Base-by-base conservation (phyloP, 2,329 filamentous ascomycete species). In the Talaromyces sp. region DNA sequence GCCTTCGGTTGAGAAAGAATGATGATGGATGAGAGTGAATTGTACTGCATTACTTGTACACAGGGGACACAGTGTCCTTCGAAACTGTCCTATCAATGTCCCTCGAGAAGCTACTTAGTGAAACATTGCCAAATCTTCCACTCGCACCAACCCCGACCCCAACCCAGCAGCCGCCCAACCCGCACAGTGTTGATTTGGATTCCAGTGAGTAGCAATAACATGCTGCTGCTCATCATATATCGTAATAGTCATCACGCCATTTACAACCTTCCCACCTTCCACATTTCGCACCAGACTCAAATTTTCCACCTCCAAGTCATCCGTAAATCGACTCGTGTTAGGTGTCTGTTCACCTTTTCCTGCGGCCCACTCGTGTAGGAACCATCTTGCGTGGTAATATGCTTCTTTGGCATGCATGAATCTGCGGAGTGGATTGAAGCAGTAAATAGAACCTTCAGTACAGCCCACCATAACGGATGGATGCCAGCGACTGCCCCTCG, bases 121-220 rank as follows among this genome's bases (percentile, higher is more conserved):
- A 60, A 63, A 72, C 54, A 74, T 69, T 0, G 86, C 86, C 23
- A 91, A 72, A 69, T 91, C 87, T 79, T 88, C 84, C 21, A 91
- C 79, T 65, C 85, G 82, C 48, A 91, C 79, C 64, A 91, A 72
- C 0, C 88, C 88, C 31, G 86, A 89, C 0, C 82, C 88, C 81
- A 88, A 82, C 0, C 85, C 86, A 3, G 83, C 84, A 9, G 86
- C 86, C 2, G 85, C 86, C 87, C 88, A 89, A 67, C 83, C 87
- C 12, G 86, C 86, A 68, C 82, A 87, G n/a, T 80, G 77, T 39
- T 80, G 72, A 68, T 90, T 90, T 1, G 87, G 86, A 69, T 90
- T 90, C 88, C 88, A 91, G 44, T 82, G 81, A 25, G 88, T 76
- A 1, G 82, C 79, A 5, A 86, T 86, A 66, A 90, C 77, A 54